Evolutionary conservation across 2,329 filamentous ascomycete genomes (phyloP).

Genomic region (Emmonsia crescens): DNA sequence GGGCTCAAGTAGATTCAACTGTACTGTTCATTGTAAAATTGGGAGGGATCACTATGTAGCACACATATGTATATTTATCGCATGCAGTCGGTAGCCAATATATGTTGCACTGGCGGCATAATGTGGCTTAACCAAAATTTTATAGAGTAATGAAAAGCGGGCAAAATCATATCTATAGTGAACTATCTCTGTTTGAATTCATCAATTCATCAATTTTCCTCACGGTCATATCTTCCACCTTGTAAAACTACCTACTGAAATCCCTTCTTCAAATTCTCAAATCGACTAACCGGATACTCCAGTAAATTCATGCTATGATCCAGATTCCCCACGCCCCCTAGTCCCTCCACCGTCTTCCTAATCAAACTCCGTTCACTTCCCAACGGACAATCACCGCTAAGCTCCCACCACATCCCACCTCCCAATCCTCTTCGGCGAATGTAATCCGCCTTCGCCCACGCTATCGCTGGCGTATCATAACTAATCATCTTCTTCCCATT

Average conservation of each 20-base stretch:
- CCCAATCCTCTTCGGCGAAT: slow-evolving; percentile 58
- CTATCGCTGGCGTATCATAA: slow-evolving; percentile 63
- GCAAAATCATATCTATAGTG: neutral
- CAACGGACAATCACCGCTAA: slow-evolving; percentile 51
- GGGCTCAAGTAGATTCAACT: no score
- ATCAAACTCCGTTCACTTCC: neutral
- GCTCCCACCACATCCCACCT: slow-evolving; percentile 97
- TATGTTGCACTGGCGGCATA: no score
- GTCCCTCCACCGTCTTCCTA: neutral
- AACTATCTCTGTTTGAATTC: neutral
- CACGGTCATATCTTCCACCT: neutral
- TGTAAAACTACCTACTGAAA: neutral
- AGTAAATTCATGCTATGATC: neutral
- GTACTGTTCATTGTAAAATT: no score
- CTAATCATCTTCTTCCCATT: slow-evolving; percentile 53
- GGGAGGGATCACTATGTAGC: no score
- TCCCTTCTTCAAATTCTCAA: slow-evolving; percentile 1
- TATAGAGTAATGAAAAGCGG: neutral
- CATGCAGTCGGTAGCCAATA: no score
- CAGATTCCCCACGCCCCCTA: slow-evolving; percentile 1
- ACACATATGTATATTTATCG: no score
- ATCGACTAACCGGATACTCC: neutral
- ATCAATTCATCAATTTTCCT: neutral
- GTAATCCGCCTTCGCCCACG: slow-evolving; percentile 58
- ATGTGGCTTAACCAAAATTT: no score